Evolutionary conservation across 176 grass and related monocot genomes (phyloP).

Genomic region (Thinopyrum elongatum): DNA sequence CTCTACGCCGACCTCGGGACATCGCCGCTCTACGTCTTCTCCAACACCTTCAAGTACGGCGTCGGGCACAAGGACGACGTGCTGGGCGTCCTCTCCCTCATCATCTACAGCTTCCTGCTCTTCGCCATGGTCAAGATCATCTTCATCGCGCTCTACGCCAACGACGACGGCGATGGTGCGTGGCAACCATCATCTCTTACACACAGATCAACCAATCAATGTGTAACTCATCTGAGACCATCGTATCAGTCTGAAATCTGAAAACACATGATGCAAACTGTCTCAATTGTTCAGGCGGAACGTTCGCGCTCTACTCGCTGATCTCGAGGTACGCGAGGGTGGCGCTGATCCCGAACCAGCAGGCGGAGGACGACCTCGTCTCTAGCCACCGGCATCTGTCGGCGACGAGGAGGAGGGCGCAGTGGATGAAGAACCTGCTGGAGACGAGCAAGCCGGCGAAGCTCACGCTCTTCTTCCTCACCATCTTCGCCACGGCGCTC

Average conservation of each 20-base stretch:
- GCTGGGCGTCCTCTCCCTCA: slow-evolving; percentile 62
- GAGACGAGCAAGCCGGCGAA: slow-evolving; percentile 28
- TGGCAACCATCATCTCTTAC: background rate
- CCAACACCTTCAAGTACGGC: slow-evolving; percentile 53
- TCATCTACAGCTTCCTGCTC: slow-evolving; percentile 63
- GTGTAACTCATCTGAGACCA: background rate
- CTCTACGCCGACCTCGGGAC: slow-evolving; percentile 66
- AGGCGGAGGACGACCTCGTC: slow-evolving; percentile 56
- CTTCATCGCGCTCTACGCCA: slow-evolving; percentile 63
- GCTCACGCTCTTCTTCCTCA: slow-evolving; percentile 47
- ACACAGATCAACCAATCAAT: background rate
- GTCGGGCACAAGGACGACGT: slow-evolving; percentile 38
- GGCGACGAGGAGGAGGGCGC: slow-evolving; percentile 26
- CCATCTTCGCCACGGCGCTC: slow-evolving; percentile 59
- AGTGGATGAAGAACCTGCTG: slow-evolving; percentile 51
- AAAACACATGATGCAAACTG: background rate
- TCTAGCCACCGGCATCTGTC: slow-evolving; percentile 18
- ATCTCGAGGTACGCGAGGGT: slow-evolving; percentile 63
- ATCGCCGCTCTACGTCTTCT: slow-evolving; percentile 63
- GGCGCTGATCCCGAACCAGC: slow-evolving; percentile 57
- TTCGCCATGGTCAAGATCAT: slow-evolving; percentile 61
- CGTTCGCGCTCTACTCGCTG: slow-evolving; percentile 74
- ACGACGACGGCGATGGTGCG: slow-evolving; percentile 67
- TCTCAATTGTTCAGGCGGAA: slow-evolving; percentile 36
- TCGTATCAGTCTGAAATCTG: background rate